Evolutionary conservation across 768 basidiomycete genomes (phyloP), one percentile per base, ranked within the genome.

Genomic region (Leccinum subgranulosum): DNA sequence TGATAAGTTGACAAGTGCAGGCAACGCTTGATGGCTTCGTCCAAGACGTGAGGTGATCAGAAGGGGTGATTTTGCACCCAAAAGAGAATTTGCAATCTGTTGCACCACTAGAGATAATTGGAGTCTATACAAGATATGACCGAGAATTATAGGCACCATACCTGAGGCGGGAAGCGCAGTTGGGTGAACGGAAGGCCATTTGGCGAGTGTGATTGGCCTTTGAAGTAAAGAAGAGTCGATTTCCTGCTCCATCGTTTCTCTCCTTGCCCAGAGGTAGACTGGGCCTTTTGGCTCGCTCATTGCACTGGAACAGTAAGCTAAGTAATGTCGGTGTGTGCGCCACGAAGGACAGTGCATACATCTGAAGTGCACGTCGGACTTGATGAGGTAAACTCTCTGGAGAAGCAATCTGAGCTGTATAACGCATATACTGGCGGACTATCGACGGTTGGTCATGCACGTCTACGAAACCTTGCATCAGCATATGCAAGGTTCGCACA

Each of bases 341-440:
- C 3, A 21, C 8, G 7, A 21, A 50, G 7, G 3, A 53, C 17
- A 5, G 8, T 1, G 58, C 79, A 19, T 62, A 86, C 86, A 87
- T 83, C 66, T 89, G 87, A 51, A 89, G 66, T 0, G 85, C 81
- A 25, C 88, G 77, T 43, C 80, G 74, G 6, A 88, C 74, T 1
- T 78, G 71, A 56, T 82, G 76, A 6, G 82, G 71, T 7, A 81
- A 73, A 34, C 79, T 85, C 59, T 74, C 78, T 0, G 81, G 80
- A 56, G 82, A 84, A 28, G 77, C 61, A 3, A 90, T 80, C 58
- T 89, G 84, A 0, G 80, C 77, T 0, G 83, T 79, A 64, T 81
- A 81, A 10, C 87, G 77, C 87, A 88, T 90, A 67, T 90, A 90
- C 63, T 88, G 87, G 1, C 88, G 81, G 27, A 88, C 81, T 53